Evolutionary conservation across 1,284 basidiomycete genomes (phyloP), one percentile per base, ranked within the genome.

Genomic region (Ustilago nuda): DNA sequence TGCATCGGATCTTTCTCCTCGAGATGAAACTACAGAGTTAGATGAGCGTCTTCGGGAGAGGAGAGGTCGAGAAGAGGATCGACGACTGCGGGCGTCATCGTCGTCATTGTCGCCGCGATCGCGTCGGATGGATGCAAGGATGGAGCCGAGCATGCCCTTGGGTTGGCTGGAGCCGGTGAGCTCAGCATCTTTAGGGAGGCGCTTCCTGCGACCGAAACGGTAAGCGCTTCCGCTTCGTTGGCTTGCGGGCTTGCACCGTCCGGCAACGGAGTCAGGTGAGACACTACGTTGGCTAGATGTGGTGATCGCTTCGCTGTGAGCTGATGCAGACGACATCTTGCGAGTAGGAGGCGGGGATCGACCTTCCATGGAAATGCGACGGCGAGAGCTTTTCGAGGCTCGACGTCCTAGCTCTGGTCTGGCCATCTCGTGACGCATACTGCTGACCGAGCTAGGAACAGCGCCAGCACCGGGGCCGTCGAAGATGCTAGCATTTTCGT

Each of bases 381-480:
- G 57, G 3, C 81, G 76, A 23, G 82, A 80, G 33, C 70, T 66
- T 53, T 63, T 73, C n/a, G 78, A 82, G 50, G 78, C 65, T 12
- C 72, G 59, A 54, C 67, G 70, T 17, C 61, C 70, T 7, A 85
- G 67, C 64, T 82, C 72, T 32, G 83, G 75, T 48, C 80, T 62
- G 8, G 78, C 53, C 43, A 78, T 72, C 50, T 71, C 66, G 66
- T 79, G 79, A 35, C 74, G 73, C 77, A 76, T 79, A 52, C 74
- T 72, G 64, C 63, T 74, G 41, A 85, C 71, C 7, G 79, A 82
- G 58, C 81, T 83, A 15, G 84, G 84, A 13, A 85, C 83, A 33
- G 77, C 77, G 12, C 82, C 84, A 7, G 82, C 83, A 9, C 76
- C 63, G 0, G 84, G 84, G 7, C 84, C 84, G 36, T 85, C 84